Percentiles rank a stretch among this genome's conserved stretches.
Evolutionary conservation across 768 basidiomycete genomes (phyloP).

Genomic region (Pholiota microspora): DNA sequence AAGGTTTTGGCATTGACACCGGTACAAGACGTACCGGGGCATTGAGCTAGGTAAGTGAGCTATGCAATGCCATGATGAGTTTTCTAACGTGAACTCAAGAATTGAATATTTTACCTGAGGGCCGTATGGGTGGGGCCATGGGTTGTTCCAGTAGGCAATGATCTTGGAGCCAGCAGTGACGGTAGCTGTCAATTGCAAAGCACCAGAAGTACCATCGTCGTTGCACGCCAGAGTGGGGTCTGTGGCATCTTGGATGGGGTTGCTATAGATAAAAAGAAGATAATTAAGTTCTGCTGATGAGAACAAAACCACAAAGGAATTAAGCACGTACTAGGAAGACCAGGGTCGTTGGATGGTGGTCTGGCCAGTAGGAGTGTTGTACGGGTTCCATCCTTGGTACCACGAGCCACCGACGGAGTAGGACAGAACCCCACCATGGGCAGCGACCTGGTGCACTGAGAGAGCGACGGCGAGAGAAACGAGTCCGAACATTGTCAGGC

Average conservation of each 20-base stretch:
- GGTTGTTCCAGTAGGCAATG: slow-evolving; percentile 44
- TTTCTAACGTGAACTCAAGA: background rate
- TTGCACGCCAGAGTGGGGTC: slow-evolving; percentile 43
- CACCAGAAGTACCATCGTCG: slow-evolving; percentile 39
- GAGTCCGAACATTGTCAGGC: slow-evolving; percentile 26
- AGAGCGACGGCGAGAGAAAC: slow-evolving; percentile 29
- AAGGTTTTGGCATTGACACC: slow-evolving; percentile 34
- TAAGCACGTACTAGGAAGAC: slow-evolving; percentile 36
- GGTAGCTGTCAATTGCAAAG: slow-evolving; percentile 39
- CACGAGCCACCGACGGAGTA: slow-evolving; percentile 36
- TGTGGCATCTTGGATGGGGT: slow-evolving; percentile 39
- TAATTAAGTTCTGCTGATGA: background rate
- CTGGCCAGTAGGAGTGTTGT: slow-evolving; percentile 41
- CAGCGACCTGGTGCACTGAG: slow-evolving; percentile 27
- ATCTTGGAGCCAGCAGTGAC: slow-evolving; percentile 41
- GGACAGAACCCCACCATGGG: slow-evolving; percentile 45
- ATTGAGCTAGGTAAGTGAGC: slow-evolving; percentile 46
- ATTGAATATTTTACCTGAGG: slow-evolving; percentile 32
- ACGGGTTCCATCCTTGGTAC: slow-evolving; percentile 42
- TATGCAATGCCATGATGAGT: slow-evolving; percentile 13
- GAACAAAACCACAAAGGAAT: background rate
- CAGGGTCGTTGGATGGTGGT: slow-evolving; percentile 42
- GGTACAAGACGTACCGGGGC: slow-evolving; percentile 40
- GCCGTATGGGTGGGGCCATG: slow-evolving; percentile 43
- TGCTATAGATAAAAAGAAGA: slow-evolving; percentile 20